These are phyloP conservation scores for Microthlaspi erraticum DNA, from an alignment of 345 rosid species.

Conservation along the genomic window DNA sequence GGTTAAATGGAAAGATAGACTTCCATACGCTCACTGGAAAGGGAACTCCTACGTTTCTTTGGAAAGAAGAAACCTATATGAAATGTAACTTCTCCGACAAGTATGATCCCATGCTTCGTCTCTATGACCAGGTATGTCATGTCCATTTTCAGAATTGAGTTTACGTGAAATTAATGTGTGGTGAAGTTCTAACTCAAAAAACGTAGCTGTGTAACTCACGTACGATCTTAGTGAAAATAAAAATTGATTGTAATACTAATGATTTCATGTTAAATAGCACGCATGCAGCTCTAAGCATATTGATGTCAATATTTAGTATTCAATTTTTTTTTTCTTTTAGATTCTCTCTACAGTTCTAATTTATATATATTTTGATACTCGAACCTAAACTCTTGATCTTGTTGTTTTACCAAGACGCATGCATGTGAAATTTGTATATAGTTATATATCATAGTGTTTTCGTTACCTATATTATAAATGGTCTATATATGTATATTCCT, in stretches of 20 bases:
- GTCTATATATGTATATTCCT: no score
- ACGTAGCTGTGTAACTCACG: background rate
- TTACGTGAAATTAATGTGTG: no score
- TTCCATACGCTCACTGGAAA: conserved; percentile 72
- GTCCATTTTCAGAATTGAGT: no score
- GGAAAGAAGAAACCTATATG: conserved; percentile 50
- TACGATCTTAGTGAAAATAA: background rate
- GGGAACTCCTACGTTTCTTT: conserved; percentile 53
- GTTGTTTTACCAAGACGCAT: background rate
- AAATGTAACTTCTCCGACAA: conserved; percentile 52
- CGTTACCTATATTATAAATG: no score
- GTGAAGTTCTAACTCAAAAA: no score
- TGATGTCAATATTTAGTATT: background rate
- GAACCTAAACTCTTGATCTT: background rate
- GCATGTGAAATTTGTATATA: background rate
- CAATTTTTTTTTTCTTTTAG: background rate
- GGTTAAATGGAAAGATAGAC: conserved; percentile 61
- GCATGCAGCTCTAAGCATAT: background rate
- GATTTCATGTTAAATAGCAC: background rate
- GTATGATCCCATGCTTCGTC: conserved; percentile 49
- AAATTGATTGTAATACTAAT: background rate
- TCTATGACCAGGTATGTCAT: conserved; percentile 52
- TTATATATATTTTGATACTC: background rate
- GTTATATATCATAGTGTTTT: background rate
- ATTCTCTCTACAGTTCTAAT: background rate